Evolutionary conservation across 2,329 filamentous ascomycete genomes (phyloP), one percentile per base, ranked within the genome.

Genomic region (Aspergillus udagawae): DNA sequence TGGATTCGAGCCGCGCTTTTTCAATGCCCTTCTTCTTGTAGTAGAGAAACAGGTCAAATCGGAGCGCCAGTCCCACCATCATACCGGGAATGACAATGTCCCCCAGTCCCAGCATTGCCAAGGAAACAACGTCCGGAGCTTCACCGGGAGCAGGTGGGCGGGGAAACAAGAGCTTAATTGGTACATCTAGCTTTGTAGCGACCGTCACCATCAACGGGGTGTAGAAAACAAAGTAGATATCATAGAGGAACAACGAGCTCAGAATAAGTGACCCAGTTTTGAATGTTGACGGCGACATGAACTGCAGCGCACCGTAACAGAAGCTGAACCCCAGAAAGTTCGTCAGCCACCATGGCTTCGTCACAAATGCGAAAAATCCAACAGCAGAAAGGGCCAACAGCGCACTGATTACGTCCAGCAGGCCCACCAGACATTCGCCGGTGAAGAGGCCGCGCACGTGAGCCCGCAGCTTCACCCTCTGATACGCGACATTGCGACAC

Each of bases 41-140:
- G 76, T 89, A 86, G 54, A 91, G 80, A 77, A 91, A 94, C 7
- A 96, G 80, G 70, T 99, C 93, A 66, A 96, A 96, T n/a, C 93
- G 86, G 25, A 99, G 80, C 2, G 92, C 91, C 45, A 97, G 82
- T 1, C 85, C 91, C 60, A 97, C 88, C 76, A 97, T 87, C 68
- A 97, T 91, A 8, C 93, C 94, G 0, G 93, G 93, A 3, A 99
- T 81, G 1, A 96, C 90, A 57, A 99, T 90, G 69, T 99, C 93
- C n/a, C 93, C 93, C 0, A 97, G 82, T 0, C 93, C 93, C 7
- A 99, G 86, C 83, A 97, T 96, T 53, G 90, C 83, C 64, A 82
- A 68, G 27, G 78, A 72, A 42, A 73, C 66, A 4, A 70, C 70
- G 51, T 70, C 70, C 7, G 77, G 69, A 12, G 76, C 76, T n/a